Evolutionary conservation across 768 basidiomycete species (phyloP).

Genomic region (Lactifluus volemus): DNA sequence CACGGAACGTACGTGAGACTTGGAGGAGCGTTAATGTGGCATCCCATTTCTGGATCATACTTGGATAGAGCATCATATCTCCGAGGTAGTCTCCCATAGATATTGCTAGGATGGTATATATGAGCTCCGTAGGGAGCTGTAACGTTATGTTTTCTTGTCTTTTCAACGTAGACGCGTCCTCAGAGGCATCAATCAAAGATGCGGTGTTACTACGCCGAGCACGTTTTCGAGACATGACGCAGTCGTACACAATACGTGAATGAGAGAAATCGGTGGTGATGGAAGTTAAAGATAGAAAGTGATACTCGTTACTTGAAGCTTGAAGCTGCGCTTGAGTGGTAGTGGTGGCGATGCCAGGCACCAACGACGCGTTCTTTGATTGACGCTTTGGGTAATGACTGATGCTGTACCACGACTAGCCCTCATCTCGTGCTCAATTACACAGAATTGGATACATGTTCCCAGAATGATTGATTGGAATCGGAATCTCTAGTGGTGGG

Average conservation of each 20-base stretch:
- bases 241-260: too few species aligned
- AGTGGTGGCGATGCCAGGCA: background rate
- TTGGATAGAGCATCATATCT: conserved; percentile 13
- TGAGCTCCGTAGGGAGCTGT: conserved; percentile 14
- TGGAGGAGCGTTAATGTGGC: conserved; percentile 12
- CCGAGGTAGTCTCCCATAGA: conserved; percentile 11
- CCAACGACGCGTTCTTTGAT: background rate
- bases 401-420: background rate
- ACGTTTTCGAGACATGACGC: conserved; percentile 1
- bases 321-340: background rate
- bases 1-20: conserved; percentile 13
- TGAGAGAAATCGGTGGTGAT: background rate
- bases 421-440: background rate
- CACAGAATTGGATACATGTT: background rate
- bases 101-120: conserved; percentile 11
- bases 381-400: background rate
- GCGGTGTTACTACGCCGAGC: background rate
- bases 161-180: background rate
- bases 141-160: background rate
- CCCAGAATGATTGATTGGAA: too few species aligned
- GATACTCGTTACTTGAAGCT: background rate
- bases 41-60: conserved; percentile 7
- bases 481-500: too few species aligned
- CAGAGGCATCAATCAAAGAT: background rate
- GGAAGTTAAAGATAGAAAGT: background rate